Base-by-base conservation (phyloP, 176 grass and related monocot genomes). In the Oryza brachyantha region DNA sequence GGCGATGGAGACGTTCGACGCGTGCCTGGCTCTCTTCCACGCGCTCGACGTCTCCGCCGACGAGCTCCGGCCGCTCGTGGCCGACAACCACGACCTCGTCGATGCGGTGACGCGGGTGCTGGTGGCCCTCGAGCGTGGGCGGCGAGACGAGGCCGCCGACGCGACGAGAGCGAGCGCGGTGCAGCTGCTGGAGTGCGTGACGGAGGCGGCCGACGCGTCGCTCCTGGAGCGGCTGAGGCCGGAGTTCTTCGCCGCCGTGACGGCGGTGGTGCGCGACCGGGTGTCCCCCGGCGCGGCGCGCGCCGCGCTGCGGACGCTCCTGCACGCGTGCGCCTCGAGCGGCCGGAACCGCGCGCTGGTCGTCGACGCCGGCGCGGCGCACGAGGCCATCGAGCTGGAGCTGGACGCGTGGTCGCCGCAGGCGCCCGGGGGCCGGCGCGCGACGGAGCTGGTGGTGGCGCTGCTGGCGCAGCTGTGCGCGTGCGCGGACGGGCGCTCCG, bases 401-500 rank as follows among this genome's bases (percentile, higher is more conserved):
- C 52, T 89, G 5, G 72, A 66, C n/a, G 31, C 73, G 40, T 41
- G 64, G 57, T 9, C 71, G n/a, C 26, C 79, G 10, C 35, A 16
- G 41, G n/a, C 16, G 16, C 13, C 2, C 21, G 27, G 17, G 28
- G 32, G 50, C 65, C 22, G 78, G 80, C 70, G 86, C n/a, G 58
- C 6, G 25, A 77, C 83, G 37, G 86, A 93, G 86, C 67, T 86
- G 32, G 61, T 71, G 27, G 27, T 89, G 76, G 86, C 84, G 61
- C 19, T 89, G 63, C 80, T 93, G 1, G 80, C 67, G 5, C 72
- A 83, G 39, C 72, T 92, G 31, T 92, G 90, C 70, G 39, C 21
- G 3, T 92, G 90, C 80, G 84, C 90, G 7, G 86, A 81, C 14
- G 83, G 90, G 65, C 80, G 86, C 19, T 83, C 83, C 7, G 90